phyloP scores from a whole-genome alignment of 192 early-diverging fungal species.

The Coemansia erecta region DNA sequence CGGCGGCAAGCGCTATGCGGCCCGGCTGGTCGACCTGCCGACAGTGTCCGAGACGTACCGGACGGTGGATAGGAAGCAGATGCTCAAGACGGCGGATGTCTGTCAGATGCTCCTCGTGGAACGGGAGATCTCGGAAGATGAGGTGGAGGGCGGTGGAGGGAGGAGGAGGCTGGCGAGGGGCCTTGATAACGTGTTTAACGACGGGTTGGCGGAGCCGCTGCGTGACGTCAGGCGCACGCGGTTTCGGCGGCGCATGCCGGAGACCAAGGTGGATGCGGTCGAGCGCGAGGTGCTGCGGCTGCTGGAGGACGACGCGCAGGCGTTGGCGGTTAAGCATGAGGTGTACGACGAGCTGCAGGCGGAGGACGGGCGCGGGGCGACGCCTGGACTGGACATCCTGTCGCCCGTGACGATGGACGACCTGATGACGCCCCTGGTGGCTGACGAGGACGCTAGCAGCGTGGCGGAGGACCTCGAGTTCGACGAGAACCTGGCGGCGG shows the following conservation, averaged over 20 bases:
- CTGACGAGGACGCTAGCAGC: conserved; percentile 41
- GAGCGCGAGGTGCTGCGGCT: conserved; percentile 39
- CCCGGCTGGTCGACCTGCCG: conserved; percentile 41
- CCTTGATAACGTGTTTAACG: conserved; percentile 23
- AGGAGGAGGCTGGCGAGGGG: conserved; percentile 23
- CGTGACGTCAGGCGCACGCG: conserved; percentile 24
- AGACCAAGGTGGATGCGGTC: conserved; percentile 25
- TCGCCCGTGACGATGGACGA: conserved; percentile 45
- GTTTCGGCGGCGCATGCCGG: conserved; percentile 32
- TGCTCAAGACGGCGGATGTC: conserved; percentile 46
- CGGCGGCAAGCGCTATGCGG: conserved; percentile 11
- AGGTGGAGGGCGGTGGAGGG: conserved; percentile 4
- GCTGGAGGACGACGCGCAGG: conserved; percentile 42
- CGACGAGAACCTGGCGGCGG: conserved; percentile 43
- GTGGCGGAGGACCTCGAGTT: conserved; percentile 47
- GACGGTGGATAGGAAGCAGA: conserved; percentile 40
- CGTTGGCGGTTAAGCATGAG: conserved; percentile 40
- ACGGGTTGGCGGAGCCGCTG: conserved; percentile 33
- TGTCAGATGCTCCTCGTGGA: conserved; percentile 47
- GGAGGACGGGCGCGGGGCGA: conserved; percentile 29
- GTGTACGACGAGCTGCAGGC: conserved; percentile 20
- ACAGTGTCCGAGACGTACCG: conserved; percentile 41
- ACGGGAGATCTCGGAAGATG: conserved; percentile 7
- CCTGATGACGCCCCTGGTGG: conserved; percentile 34
- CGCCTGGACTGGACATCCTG: conserved; percentile 41